phyloP scores from a whole-genome alignment of 768 basidiomycete species.

The Fistulinella prunicolor region DNA sequence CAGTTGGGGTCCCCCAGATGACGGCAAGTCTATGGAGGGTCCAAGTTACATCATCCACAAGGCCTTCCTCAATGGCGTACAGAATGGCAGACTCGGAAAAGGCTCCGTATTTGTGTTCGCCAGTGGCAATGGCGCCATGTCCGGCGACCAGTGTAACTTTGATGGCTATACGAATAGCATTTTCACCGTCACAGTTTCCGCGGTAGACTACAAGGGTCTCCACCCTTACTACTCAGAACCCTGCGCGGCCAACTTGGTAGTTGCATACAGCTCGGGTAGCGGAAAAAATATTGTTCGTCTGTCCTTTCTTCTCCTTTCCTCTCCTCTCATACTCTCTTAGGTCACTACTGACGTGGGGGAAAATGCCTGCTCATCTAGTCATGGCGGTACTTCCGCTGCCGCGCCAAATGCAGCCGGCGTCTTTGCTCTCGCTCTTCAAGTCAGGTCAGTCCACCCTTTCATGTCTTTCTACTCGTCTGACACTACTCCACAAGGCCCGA shows the following conservation, averaged over 20 bases:
- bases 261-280: constrained; percentile 93
- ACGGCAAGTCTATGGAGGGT: constrained; percentile 92
- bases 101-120: constrained; percentile 97
- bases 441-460: constrained; percentile 54
- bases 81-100: constrained; percentile 83
- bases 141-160: constrained; percentile 97
- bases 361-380: constrained; percentile 72
- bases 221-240: constrained; percentile 97
- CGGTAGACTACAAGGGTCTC: constrained; percentile 87
- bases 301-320: not conserved
- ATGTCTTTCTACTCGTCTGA: constrained; percentile 8
- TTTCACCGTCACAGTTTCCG: constrained; percentile 94
- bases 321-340: constrained; percentile 41
- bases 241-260: constrained; percentile 97
- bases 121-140: constrained; percentile 89
- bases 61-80: constrained; percentile 90
- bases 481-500: constrained; percentile 61
- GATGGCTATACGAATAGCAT: constrained; percentile 99
- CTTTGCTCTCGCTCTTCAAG: constrained; percentile 85
- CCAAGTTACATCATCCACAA: constrained; percentile 90
- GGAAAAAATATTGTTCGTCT: constrained; percentile 86
- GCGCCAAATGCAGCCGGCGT: constrained; percentile 96
- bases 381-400: constrained; percentile 97
- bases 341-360: constrained; percentile 93
- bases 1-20: constrained; percentile 97